Evolutionary conservation across 2,329 filamentous ascomycete species (phyloP).

Genomic region (Fusarium longipes): DNA sequence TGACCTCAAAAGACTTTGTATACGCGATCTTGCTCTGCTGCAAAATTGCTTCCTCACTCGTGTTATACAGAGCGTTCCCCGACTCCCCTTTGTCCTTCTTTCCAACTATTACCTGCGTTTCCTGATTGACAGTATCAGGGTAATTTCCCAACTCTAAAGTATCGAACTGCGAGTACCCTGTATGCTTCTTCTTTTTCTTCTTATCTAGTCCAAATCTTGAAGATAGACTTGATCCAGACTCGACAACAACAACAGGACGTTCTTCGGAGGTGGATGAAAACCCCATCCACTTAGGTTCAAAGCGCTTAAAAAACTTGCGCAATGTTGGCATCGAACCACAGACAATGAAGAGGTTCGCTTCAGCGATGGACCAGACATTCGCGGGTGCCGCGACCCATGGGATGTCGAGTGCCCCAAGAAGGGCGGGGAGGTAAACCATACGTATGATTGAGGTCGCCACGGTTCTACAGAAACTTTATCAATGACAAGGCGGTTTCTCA

Average conservation of each 20-base stretch:
- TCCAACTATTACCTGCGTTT: not conserved
- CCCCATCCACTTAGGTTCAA: conserved; percentile 72
- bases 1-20: conserved; percentile 18
- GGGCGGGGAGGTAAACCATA: conserved; percentile 41
- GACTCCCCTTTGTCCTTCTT: not conserved
- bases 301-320: conserved; percentile 66
- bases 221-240: not conserved
- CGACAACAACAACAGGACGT: conserved; percentile 60
- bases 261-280: conserved; percentile 55
- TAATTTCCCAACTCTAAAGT: conserved; percentile 16
- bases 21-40: conserved; percentile 14
- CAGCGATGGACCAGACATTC: conserved; percentile 48
- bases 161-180: conserved; percentile 27
- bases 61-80: conserved; percentile 2
- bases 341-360: conserved; percentile 53
- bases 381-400: conserved; percentile 46
- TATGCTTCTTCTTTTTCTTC: conserved; percentile 16
- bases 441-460: conserved; percentile 49
- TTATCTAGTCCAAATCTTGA: conserved; percentile 12
- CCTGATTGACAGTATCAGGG: not conserved
- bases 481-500: accelerated
- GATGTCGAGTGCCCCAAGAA: conserved; percentile 39
- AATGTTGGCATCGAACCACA: conserved; percentile 47
- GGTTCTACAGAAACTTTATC: conserved; percentile 38
- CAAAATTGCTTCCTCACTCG: conserved; percentile 25